These are phyloP conservation scores for Tetrahymena thermophila DNA, from an alignment of 73 alveolate genomes.

Conservation along the genomic window DNA sequence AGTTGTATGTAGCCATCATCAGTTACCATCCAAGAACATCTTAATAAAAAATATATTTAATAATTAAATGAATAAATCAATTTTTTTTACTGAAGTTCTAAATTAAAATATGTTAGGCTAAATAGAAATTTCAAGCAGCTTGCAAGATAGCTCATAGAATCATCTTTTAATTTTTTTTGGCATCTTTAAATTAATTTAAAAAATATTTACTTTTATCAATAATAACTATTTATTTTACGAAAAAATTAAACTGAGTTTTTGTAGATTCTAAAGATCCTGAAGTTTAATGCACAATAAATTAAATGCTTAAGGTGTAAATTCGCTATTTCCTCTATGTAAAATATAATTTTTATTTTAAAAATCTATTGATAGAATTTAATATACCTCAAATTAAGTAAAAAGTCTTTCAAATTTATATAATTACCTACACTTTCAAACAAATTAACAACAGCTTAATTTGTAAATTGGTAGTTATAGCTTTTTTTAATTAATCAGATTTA, in stretches of 20 bases:
- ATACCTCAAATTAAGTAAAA: not conserved
- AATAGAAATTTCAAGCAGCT: not conserved
- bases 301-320: not conserved
- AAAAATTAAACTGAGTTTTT: not conserved
- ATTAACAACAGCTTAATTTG: not conserved
- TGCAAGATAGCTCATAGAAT: not conserved
- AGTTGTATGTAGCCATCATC: not conserved
- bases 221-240: not conserved
- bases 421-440: not conserved
- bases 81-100: not conserved
- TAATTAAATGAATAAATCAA: not conserved
- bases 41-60: not conserved
- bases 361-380: not conserved
- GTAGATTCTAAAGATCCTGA: not conserved
- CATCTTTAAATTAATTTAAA: not conserved
- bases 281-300: not conserved
- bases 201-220: not conserved
- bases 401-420: not conserved
- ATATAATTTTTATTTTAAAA: not conserved
- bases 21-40: not conserved
- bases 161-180: not conserved
- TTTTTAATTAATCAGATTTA: not conserved
- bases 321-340: not conserved
- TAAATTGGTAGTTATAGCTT: not conserved
- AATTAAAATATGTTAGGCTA: not conserved